Evolutionary conservation across 768 basidiomycete genomes (phyloP), one percentile per base, ranked within the genome.

Genomic region (Naganishia friedmannii): DNA sequence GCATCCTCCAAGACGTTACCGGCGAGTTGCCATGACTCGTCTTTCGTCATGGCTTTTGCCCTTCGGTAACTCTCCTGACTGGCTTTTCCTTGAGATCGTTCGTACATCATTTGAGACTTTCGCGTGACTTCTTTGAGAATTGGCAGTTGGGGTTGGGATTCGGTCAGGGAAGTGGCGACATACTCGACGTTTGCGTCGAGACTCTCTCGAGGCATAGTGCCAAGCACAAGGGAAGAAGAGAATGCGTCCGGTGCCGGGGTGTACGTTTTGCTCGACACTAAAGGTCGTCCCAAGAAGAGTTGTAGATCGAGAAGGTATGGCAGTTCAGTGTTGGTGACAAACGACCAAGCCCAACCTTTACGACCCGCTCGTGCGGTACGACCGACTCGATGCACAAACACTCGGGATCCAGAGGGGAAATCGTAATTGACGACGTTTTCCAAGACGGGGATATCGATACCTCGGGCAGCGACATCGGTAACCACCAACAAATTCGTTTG

Each of bases 401-500:
- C 88, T 68, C 94, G 85, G 1, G 93, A 88, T 28, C 94, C 92
- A 70, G 92, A 90, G 0, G 96, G 96, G 74, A 99, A 97, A 76
- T 99, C 96, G 80, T 94, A 99, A 80, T 99, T 99, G 80, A 99
- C 85, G 39, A 99, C 96, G 77, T 98, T 91, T 78, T 94, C 92
- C 72, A 99, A 86, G 48, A 97, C 86, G 5, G 96, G 96, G 39
- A 99, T 94, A 82, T 99, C 96, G 74, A 99, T 92, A 76, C 96
- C 96, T 74, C 96, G 90, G 17, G 96, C 96, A 23, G 96, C 96
- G 48, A 99, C 93, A 77, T 99, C 96, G 0, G 96, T 99, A 53
- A 98, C 96, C 42, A 98, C 93, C 29, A 99, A 84, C 56, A 99
- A 85, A 73, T 85, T 90, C 0, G 93, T 91, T 34, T 83, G 78